phyloP scores from a whole-genome alignment of 495 filamentous ascomycete genomes.

The Aspergillus conjunctus region DNA sequence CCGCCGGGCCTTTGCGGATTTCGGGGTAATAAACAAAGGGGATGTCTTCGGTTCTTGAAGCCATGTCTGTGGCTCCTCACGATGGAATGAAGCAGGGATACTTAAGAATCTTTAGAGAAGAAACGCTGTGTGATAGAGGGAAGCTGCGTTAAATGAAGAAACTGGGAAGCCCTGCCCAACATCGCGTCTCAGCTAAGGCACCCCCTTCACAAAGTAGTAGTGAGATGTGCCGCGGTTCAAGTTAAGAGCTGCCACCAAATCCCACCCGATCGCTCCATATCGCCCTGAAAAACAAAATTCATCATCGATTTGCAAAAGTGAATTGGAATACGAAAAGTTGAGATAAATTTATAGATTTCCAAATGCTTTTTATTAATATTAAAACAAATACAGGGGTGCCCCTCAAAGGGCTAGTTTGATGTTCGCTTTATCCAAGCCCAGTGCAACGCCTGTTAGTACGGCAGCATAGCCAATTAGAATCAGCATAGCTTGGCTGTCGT shows the following conservation, averaged over 20 bases:
- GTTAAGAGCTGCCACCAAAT: neutral
- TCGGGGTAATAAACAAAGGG: conserved; percentile 49
- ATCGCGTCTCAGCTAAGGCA: no score
- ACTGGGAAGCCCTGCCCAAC: no score
- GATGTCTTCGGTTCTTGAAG: conserved; percentile 18
- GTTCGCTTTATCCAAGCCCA: conserved; percentile 69
- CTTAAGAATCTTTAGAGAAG: neutral
- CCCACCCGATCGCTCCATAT: neutral
- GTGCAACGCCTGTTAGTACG: conserved; percentile 64
- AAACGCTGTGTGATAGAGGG: neutral
- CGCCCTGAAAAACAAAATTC: neutral
- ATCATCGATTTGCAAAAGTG: no score
- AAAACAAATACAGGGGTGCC: neutral
- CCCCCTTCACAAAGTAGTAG: neutral
- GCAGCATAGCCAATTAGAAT: conserved; percentile 73
- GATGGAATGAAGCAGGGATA: neutral
- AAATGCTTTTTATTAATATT: conserved; percentile 1
- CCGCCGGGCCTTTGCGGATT: conserved; percentile 44
- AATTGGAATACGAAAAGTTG: neutral
- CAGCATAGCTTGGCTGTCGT: conserved; percentile 62
- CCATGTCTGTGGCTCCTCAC: conserved; percentile 20
- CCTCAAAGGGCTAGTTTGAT: conserved; percentile 67
- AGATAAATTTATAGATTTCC: neutral
- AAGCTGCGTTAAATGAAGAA: neutral
- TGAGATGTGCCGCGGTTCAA: neutral